Conservation (phyloP, 352 stramenopile genomes). For the Phytophthora citricola region DNA sequence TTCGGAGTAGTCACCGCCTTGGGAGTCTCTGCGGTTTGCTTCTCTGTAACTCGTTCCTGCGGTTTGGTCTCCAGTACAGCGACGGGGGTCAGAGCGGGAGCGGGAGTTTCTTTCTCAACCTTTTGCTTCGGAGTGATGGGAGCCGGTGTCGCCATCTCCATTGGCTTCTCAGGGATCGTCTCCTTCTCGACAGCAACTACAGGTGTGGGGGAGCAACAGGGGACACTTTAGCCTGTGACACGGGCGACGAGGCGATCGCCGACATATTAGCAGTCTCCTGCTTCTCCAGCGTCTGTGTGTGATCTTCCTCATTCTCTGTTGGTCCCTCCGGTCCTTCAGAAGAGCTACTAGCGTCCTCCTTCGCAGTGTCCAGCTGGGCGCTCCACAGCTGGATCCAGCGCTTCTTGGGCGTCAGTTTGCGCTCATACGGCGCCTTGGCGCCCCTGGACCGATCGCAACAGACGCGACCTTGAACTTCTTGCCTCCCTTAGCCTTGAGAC, state of each 20-base stretch:
- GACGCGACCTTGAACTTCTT: slow-evolving; percentile 52
- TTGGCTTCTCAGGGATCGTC: slow-evolving; percentile 6
- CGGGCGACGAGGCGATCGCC: slow-evolving; percentile 6
- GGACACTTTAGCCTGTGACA: slow-evolving; percentile 15
- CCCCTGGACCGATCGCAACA: slow-evolving; percentile 9
- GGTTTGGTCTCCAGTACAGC: slow-evolving; percentile 20
- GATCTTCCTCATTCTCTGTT: slow-evolving; percentile 1
- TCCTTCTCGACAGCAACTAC: slow-evolving; percentile 3
- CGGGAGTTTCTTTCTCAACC: slow-evolving; percentile 3
- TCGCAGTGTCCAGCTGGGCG: slow-evolving; percentile 43
- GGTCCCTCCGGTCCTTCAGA: slow-evolving; percentile 10
- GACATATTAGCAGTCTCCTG: background rate
- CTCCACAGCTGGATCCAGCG: slow-evolving; percentile 82
- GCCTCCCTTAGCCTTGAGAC: slow-evolving; percentile 38
- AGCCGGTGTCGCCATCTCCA: background rate
- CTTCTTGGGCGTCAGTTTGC: slow-evolving; percentile 76
- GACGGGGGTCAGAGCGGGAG: background rate
- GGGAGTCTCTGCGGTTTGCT: slow-evolving; percentile 10
- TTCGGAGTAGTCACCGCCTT: slow-evolving; percentile 5
- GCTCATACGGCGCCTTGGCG: slow-evolving; percentile 29
- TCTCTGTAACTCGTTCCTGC: slow-evolving; percentile 20
- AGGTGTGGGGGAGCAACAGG: slow-evolving; percentile 7
- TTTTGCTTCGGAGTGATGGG: slow-evolving; percentile 1
- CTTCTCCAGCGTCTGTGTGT: background rate
- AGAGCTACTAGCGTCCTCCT: slow-evolving; percentile 24